A percentile compares a stretch with the other conserved stretches of the same genome.
Evolutionary conservation across 2,329 filamentous ascomycete species (phyloP).

Genomic region (Pestalotiopsis sp.): DNA sequence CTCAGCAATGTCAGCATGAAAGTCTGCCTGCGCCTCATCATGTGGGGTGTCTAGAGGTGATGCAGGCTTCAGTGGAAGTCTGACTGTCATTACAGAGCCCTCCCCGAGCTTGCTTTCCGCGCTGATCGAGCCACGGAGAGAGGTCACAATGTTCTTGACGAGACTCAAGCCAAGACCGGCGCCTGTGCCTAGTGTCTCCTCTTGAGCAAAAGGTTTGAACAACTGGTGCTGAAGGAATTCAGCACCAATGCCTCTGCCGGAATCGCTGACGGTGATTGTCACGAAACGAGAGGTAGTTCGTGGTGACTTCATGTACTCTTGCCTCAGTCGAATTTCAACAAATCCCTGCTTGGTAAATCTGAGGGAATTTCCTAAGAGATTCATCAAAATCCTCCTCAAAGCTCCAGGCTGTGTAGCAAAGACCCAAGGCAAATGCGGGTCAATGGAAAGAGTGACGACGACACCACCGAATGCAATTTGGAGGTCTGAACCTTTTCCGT

Average conservation of each 20-base stretch:
- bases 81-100: constrained; percentile 37
- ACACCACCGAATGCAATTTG: constrained; percentile 26
- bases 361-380: constrained; percentile 63
- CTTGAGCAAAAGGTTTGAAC: constrained; percentile 68
- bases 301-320: neutral
- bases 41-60: neutral
- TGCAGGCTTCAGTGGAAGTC: neutral
- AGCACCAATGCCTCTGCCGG: constrained; percentile 66
- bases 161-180: constrained; percentile 69
- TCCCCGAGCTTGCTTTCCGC: constrained; percentile 21
- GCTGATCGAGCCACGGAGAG: constrained; percentile 20
- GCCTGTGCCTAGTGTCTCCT: constrained; percentile 61
- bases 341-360: constrained; percentile 55
- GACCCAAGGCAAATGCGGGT: constrained; percentile 49
- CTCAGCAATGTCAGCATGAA: neutral
- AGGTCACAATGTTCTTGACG: constrained; percentile 55
- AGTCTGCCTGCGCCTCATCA: neutral
- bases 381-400: constrained; percentile 60
- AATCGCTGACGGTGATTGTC: constrained; percentile 46
- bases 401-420: constrained; percentile 59
- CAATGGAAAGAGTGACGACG: constrained; percentile 54
- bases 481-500: neutral
- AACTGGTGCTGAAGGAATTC: constrained; percentile 64
- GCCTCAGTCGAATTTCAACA: constrained; percentile 26
- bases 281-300: constrained; percentile 16